phyloP scores from a whole-genome alignment of 2,329 filamentous ascomycete genomes.

The Nannizziopsis barbatae region DNA sequence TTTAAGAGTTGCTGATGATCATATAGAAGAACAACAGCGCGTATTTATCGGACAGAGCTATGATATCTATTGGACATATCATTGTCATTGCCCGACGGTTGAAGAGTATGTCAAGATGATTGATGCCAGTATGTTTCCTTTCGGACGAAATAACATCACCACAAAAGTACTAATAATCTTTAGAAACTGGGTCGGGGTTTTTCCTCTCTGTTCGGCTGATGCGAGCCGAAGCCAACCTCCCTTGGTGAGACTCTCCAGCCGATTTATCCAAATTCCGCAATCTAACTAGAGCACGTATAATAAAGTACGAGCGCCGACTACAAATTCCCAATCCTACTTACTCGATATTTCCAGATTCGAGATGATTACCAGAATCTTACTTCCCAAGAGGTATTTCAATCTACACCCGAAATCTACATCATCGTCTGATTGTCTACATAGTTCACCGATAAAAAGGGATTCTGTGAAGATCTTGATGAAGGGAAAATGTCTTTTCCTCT shows the following conservation, averaged over 20 bases:
- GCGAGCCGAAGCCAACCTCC: constrained; percentile 15
- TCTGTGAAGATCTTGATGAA: constrained; percentile 35
- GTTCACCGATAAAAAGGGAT: constrained; percentile 33
- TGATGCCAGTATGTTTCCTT: constrained; percentile 14
- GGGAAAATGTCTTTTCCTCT: constrained; percentile 32
- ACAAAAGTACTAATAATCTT: background rate
- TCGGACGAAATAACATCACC: background rate
- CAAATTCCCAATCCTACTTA: constrained; percentile 16
- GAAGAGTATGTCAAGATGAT: constrained; percentile 21
- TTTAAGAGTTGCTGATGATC: background rate
- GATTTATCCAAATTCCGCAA: too few relatives aligned
- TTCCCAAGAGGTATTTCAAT: constrained; percentile 15
- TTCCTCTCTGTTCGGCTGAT: constrained; percentile 16
- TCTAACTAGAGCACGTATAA: background rate
- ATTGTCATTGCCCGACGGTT: constrained; percentile 15
- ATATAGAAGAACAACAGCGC: background rate
- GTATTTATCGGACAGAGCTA: background rate
- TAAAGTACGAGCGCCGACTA: constrained; percentile 1
- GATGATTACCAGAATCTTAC: constrained; percentile 24
- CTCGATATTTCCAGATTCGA: constrained; percentile 22
- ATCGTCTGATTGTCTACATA: constrained; percentile 4
- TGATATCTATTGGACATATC: background rate
- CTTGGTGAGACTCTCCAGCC: background rate
- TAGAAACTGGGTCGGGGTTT: constrained; percentile 20
- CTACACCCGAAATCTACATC: background rate